phyloP scores from a whole-genome alignment of 352 stramenopile species.

The Globisporangium parvum region DNA sequence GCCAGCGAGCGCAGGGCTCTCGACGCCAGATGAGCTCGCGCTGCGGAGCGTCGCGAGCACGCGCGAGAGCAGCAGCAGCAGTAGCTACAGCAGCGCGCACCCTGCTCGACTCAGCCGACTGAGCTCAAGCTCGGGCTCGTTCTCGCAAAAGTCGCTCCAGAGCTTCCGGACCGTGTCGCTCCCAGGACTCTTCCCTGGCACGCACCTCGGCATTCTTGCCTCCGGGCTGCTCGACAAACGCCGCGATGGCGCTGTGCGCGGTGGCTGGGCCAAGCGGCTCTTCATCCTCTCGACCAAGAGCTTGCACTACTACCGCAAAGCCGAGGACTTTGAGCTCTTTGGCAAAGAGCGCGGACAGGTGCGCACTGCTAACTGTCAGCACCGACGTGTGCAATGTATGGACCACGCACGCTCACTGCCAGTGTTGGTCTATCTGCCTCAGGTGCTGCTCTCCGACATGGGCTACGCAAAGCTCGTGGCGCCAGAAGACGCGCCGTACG shows the following conservation, averaged over 20 bases:
- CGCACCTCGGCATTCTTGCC: conserved; percentile 67
- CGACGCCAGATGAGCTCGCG: conserved; percentile 10
- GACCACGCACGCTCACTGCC: too few species aligned
- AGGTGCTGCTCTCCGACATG: conserved; percentile 60
- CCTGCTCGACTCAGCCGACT: conserved; percentile 42
- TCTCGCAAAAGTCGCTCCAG: conserved; percentile 52
- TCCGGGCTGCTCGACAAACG: conserved; percentile 77
- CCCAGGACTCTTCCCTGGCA: conserved; percentile 62
- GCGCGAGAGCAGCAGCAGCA: conserved; percentile 1
- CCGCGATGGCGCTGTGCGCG: conserved; percentile 74
- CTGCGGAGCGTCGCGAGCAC: conserved; percentile 2
- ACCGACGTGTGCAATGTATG: too few species aligned
- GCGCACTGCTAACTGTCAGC: too few species aligned
- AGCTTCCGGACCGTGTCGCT: conserved; percentile 69
- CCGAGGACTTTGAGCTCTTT: conserved; percentile 77
- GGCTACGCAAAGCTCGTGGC: conserved; percentile 69
- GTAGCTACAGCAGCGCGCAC: conserved; percentile 18
- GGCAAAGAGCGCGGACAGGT: conserved; percentile 78
- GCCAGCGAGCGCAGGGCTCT: conserved; percentile 13
- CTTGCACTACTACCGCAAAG: conserved; percentile 82
- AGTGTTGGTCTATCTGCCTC: neutral
- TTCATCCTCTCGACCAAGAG: conserved; percentile 80
- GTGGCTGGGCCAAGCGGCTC: conserved; percentile 72
- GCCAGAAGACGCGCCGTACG: conserved; percentile 67
- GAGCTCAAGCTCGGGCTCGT: conserved; percentile 42